These are phyloP conservation scores for Incumbomyces lentus DNA, from an alignment of 2,329 filamentous ascomycete species.

Conservation along the genomic window DNA sequence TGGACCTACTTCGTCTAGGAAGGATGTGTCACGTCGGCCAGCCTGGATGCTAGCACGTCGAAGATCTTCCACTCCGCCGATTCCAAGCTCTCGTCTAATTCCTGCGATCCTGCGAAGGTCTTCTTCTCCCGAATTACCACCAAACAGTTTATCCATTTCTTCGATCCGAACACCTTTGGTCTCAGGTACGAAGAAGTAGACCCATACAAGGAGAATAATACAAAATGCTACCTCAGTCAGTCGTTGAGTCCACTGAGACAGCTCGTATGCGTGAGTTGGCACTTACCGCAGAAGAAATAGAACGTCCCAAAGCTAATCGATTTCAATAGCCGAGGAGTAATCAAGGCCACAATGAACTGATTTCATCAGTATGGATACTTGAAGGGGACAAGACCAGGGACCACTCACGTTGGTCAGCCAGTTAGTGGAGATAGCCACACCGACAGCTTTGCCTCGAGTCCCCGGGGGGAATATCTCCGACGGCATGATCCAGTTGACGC, in stretches of 20 bases:
- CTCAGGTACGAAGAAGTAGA: constrained; percentile 25
- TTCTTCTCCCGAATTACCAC: background rate
- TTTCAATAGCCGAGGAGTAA: constrained; percentile 31
- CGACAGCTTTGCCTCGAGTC: constrained; percentile 59
- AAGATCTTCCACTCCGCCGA: too few species aligned
- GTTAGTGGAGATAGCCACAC: constrained; percentile 56
- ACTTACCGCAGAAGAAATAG: too few species aligned
- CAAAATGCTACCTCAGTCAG: constrained; percentile 1
- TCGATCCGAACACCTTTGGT: constrained; percentile 26
- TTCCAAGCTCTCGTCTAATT: too few species aligned
- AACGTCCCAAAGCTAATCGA: background rate
- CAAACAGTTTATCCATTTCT: constrained; percentile 25
- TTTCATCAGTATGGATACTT: constrained; percentile 4
- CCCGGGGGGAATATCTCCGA: constrained; percentile 65
- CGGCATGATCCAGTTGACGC: constrained; percentile 59
- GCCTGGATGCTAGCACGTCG: too few species aligned
- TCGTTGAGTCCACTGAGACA: too few species aligned
- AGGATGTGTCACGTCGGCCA: too few species aligned
- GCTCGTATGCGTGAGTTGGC: too few species aligned
- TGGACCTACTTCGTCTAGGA: too few species aligned
- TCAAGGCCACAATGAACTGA: too few species aligned
- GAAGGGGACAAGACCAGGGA: constrained; percentile 8
- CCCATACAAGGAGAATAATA: constrained; percentile 10
- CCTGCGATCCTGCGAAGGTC: too few species aligned
- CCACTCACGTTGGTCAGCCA: constrained; percentile 29